A percentile compares a stretch with the other conserved stretches of the same genome.
Evolutionary conservation across 2,329 filamentous ascomycete species (phyloP).

Genomic region (Waltergamsia citrina): DNA sequence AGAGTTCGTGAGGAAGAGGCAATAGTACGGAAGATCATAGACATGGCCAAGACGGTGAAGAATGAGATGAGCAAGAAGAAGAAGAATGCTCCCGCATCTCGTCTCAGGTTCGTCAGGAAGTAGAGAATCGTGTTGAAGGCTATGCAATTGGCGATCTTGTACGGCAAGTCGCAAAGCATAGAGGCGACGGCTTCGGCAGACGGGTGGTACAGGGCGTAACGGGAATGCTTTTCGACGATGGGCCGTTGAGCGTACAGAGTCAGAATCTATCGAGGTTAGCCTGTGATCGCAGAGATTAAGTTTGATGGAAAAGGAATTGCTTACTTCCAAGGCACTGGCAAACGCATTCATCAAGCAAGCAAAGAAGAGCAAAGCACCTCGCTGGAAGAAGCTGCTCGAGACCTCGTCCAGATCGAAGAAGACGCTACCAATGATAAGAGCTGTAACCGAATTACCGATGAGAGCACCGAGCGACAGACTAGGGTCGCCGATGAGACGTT

Average conservation of each 20-base stretch:
- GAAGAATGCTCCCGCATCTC: constrained; percentile 71
- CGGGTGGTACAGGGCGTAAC: constrained; percentile 84
- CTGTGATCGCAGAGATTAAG: constrained; percentile 8
- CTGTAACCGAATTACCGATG: constrained; percentile 65
- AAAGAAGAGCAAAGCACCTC: constrained; percentile 78
- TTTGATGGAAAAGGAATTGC: constrained; percentile 14
- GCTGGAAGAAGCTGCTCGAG: constrained; percentile 66
- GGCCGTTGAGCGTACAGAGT: constrained; percentile 82
- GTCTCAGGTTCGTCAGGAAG: constrained; percentile 76
- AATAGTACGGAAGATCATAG: constrained; percentile 77
- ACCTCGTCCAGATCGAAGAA: constrained; percentile 64
- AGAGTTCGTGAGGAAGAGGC: constrained; percentile 66
- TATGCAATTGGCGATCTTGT: constrained; percentile 62
- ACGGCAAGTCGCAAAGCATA: constrained; percentile 79
- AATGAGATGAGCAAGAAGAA: constrained; percentile 75
- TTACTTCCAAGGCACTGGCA: constrained; percentile 62
- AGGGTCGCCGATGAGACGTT: constrained; percentile 67
- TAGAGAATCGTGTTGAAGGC: constrained; percentile 75
- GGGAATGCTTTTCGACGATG: constrained; percentile 82
- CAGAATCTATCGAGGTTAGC: constrained; percentile 45
- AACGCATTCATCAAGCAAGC: constrained; percentile 83
- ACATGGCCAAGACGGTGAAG: constrained; percentile 66
- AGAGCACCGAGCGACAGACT: constrained; percentile 60
- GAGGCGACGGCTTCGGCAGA: constrained; percentile 81
- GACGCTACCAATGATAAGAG: constrained; percentile 68